Percentiles rank a stretch among this genome's conserved stretches.
These are phyloP conservation scores for Yamadazyma akitaensis DNA, from an alignment of 805 yeast genomes.

Conservation along the genomic window DNA sequence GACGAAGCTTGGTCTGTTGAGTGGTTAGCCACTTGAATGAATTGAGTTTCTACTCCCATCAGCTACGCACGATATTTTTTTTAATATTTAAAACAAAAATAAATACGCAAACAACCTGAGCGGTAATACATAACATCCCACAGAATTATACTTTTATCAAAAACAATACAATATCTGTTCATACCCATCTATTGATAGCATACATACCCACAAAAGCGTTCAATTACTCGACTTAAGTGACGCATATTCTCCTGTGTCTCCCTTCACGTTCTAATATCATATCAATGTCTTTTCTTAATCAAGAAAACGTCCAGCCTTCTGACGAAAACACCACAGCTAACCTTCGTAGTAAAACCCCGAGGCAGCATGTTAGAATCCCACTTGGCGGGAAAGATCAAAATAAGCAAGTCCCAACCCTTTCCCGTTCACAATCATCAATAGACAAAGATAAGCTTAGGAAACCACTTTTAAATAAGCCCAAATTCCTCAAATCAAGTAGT, in stretches of 20 bases:
- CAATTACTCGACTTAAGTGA: too few relatives aligned
- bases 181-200: too few relatives aligned
- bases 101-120: not conserved
- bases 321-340: conserved; percentile 4
- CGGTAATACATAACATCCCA: not conserved
- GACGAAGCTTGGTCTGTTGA: conserved; percentile 24
- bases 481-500: conserved; percentile 33
- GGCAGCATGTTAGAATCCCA: conserved; percentile 25
- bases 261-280: not conserved
- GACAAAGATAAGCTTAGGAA: conserved; percentile 5
- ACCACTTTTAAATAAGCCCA: not conserved
- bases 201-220: too few relatives aligned
- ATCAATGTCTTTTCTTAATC: not conserved
- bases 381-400: conserved; percentile 41
- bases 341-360: not conserved
- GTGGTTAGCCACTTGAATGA: conserved; percentile 23
- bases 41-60: conserved; percentile 28
- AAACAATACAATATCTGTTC: too few relatives aligned
- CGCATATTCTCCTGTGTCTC: too few relatives aligned
- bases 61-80: not conserved
- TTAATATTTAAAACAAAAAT: not conserved
- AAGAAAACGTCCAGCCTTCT: not conserved
- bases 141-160: not conserved
- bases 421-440: conserved; percentile 26
- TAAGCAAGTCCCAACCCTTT: conserved; percentile 23